phyloP scores from a whole-genome alignment of 2,329 filamentous ascomycete genomes.

The Thielaviopsis punctulata region DNA sequence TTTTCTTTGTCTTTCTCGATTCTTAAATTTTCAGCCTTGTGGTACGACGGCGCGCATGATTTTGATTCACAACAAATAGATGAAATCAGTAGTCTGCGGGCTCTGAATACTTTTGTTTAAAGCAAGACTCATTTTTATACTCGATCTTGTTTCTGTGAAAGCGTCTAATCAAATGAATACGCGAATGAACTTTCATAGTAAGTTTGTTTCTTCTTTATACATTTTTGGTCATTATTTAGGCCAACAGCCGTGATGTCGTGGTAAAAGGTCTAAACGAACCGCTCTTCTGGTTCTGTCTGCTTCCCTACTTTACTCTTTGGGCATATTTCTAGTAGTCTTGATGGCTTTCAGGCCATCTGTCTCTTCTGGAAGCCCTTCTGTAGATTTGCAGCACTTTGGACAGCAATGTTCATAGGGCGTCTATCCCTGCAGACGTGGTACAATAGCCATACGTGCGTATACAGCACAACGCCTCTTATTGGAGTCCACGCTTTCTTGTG shows the following conservation, averaged over 20 bases:
- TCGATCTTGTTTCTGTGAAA: not conserved
- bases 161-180: not conserved
- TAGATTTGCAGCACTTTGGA: not conserved
- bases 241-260: conserved; percentile 6
- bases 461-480: conserved; percentile 1
- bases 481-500: conserved; percentile 5
- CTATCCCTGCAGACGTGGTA: not conserved
- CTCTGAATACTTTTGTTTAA: too few species aligned
- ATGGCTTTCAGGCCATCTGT: not conserved
- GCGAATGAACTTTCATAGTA: not conserved
- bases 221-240: not conserved
- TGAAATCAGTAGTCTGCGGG: too few species aligned
- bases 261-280: conserved; percentile 7
- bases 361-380: not conserved
- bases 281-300: conserved; percentile 3
- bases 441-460: too few species aligned
- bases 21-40: not conserved
- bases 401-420: not conserved
- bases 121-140: not conserved
- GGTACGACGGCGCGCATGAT: not conserved
- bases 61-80: not conserved
- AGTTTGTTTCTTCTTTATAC: not conserved
- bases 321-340: not conserved
- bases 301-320: not conserved
- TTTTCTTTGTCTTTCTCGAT: too few species aligned